Conservation (phyloP, 1,139 yeast genomes). For the Waltiozyma sp. region DNA sequence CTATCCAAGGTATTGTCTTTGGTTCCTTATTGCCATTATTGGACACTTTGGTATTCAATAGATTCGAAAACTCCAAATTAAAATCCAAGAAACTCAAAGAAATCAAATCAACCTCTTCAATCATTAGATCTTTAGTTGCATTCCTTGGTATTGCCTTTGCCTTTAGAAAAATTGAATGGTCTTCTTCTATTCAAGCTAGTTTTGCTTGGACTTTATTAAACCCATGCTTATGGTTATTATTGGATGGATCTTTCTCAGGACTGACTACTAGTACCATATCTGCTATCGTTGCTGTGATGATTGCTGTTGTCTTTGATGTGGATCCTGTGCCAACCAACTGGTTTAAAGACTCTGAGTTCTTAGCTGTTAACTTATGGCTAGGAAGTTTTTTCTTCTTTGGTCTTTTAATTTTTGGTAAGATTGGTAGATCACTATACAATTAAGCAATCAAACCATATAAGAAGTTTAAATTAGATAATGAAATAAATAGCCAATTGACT, state of each 20-base stretch:
- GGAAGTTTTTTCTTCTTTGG: constrained; percentile 59
- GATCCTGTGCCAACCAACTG: constrained; percentile 7
- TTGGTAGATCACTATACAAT: constrained; percentile 36
- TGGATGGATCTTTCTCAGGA: constrained; percentile 54
- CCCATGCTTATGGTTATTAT: constrained; percentile 69
- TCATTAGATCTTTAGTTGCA: constrained; percentile 58
- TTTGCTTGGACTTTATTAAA: constrained; percentile 65
- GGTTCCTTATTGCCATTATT: constrained; percentile 54
- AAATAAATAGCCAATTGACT: too few relatives aligned
- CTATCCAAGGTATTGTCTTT: constrained; percentile 49
- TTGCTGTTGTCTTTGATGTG: constrained; percentile 6
- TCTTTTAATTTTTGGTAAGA: constrained; percentile 55
- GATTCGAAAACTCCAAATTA: constrained; percentile 2
- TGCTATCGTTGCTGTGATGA: constrained; percentile 6
- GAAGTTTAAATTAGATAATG: too few relatives aligned
- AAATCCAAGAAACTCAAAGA: constrained; percentile 2
- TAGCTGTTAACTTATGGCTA: constrained; percentile 29
- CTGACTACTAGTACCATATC: constrained; percentile 4
- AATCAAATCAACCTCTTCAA: constrained; percentile 26
- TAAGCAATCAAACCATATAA: background rate
- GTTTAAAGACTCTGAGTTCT: constrained; percentile 8
- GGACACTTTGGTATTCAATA: constrained; percentile 25
- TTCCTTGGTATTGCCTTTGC: constrained; percentile 80
- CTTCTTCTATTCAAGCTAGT: constrained; percentile 64
- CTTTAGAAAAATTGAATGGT: constrained; percentile 72